Conservation (phyloP, 2,329 filamentous ascomycete species). For the Beauveria caledonica region DNA sequence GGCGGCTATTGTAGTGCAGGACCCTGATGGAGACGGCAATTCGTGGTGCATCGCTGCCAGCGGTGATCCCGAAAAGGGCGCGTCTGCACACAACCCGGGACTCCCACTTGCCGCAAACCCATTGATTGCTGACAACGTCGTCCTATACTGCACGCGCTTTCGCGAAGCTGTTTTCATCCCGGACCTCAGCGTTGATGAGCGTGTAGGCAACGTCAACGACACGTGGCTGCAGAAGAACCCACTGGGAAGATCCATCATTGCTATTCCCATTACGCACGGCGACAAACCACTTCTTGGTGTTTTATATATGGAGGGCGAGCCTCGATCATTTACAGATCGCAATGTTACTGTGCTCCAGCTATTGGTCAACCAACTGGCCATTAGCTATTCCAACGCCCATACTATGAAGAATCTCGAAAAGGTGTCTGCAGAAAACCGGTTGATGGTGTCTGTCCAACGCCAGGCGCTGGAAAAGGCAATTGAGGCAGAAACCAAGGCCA, state of each 20-base stretch:
- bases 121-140: constrained; percentile 66
- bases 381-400: constrained; percentile 61
- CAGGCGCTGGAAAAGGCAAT: constrained; percentile 63
- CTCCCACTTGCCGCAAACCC: constrained; percentile 57
- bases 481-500: constrained; percentile 67
- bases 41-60: constrained; percentile 66
- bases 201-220: constrained; percentile 67
- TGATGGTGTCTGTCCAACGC: constrained; percentile 72
- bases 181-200: constrained; percentile 65
- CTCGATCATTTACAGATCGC: constrained; percentile 69
- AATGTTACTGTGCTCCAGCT: constrained; percentile 59
- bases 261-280: constrained; percentile 70
- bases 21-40: constrained; percentile 37
- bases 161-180: constrained; percentile 66
- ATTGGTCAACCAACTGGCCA: constrained; percentile 70
- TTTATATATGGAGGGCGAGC: constrained; percentile 66
- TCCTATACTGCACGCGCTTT: constrained; percentile 70
- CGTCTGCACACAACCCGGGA: constrained; percentile 57
- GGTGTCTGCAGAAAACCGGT: constrained; percentile 68
- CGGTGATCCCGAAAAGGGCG: constrained; percentile 61
- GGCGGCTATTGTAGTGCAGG: constrained; percentile 66
- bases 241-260: constrained; percentile 65
- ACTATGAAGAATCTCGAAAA: constrained; percentile 65
- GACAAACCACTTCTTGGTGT: constrained; percentile 62
- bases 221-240: constrained; percentile 62